Evolutionary conservation across 495 filamentous ascomycete genomes (phyloP), one percentile per base, ranked within the genome.

Genomic region (Daldinia childiae): DNA sequence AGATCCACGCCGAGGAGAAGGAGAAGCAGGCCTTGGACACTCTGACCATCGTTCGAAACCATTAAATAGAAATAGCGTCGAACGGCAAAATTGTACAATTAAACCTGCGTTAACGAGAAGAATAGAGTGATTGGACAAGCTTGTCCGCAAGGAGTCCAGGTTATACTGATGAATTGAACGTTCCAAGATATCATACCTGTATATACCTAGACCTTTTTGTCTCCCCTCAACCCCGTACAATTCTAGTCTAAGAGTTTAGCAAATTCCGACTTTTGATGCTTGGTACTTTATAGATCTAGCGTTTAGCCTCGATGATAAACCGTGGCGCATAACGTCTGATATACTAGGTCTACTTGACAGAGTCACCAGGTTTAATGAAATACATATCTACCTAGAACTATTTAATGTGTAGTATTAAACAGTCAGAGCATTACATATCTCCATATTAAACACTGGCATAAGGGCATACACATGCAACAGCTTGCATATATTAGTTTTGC

Each of bases 1-100:
- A 94, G 83, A 89, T 97, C 79, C 87, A 93, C 83, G 87, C 90
- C 72, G 94, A 97, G 86, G 79, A 82, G 65, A 88, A 88, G 78
- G 95, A 99, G 86, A 87, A 90, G 76, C 84, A 84, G 54, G 92
- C 94, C 74, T 83, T 99, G 74, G 94, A 98, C 81, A 87, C 90
- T 71, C 85, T 98, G 85, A 83, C 90, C 62, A 78, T 95, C 50
- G 78, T 83, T 76, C 89, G 86, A 82, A 81, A 74, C 62, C 81
- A 85, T 79, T 85, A 77, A 78, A 64, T 39, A 7, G 26, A 60
- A 9, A 62, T 39, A 7, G 30, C 52, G 11, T 50, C 38, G 39
- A 48, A 56, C 11, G 57, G 45, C 24, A 41, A 64, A 62, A 54
- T 66, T 75, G 75, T 75, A 74, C 55, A 66, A 69, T 48, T 71